Conservation (phyloP, 192 early-diverging fungal genomes). For the Phycomyces nitens region DNA sequence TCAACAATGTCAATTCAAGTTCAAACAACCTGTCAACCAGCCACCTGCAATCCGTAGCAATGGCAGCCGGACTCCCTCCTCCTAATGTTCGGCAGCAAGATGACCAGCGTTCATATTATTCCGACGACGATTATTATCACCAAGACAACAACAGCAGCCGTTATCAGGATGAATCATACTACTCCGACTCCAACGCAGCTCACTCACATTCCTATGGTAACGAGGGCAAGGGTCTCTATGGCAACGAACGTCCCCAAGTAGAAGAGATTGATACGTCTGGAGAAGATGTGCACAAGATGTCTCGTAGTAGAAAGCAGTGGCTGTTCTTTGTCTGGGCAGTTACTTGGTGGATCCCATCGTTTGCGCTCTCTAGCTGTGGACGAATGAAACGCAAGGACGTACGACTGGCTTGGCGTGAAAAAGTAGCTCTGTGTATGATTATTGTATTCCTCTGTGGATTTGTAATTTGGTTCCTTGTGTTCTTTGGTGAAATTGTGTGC, state of each 20-base stretch:
- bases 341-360: slow-evolving; percentile 81
- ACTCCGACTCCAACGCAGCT: slow-evolving; percentile 8
- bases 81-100: slow-evolving; percentile 16
- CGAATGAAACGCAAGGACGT: slow-evolving; percentile 88
- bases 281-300: slow-evolving; percentile 44
- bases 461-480: slow-evolving; percentile 87
- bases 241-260: slow-evolving; percentile 36
- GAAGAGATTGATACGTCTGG: slow-evolving; percentile 45
- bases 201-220: slow-evolving; percentile 12
- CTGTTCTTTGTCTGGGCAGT: slow-evolving; percentile 76
- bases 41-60: slow-evolving; percentile 6
- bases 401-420: slow-evolving; percentile 95
- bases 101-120: slow-evolving; percentile 31
- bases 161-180: slow-evolving; percentile 8
- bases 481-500: slow-evolving; percentile 80
- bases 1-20: neutral
- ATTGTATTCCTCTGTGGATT: slow-evolving; percentile 76
- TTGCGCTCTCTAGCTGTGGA: slow-evolving; percentile 57
- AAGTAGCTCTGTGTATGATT: slow-evolving; percentile 79
- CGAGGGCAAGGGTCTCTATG: slow-evolving; percentile 12
- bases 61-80: slow-evolving; percentile 20
- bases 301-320: slow-evolving; percentile 57
- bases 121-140: slow-evolving; percentile 31
- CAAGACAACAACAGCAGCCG: neutral
- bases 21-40: neutral